These are phyloP conservation scores for Verticillium dahliae DNA, from an alignment of 2,329 filamentous ascomycete species.

Conservation along the genomic window DNA sequence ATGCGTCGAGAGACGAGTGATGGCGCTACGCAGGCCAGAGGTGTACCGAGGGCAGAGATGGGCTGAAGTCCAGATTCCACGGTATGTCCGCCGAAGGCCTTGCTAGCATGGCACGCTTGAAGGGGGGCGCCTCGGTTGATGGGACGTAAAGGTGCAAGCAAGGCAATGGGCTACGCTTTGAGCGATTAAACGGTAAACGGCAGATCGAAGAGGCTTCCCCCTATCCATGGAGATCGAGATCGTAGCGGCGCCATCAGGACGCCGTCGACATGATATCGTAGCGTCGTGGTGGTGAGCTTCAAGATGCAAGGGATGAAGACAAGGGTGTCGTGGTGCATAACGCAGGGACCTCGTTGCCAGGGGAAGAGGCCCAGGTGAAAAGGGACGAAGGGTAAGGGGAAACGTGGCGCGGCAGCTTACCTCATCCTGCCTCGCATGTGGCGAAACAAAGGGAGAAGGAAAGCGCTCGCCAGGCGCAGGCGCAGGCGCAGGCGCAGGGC, in stretches of 20 bases:
- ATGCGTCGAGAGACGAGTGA: not conserved
- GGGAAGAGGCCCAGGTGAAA: not conserved
- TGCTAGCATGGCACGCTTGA: too few relatives aligned
- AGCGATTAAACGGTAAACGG: not conserved
- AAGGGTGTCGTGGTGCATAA: not conserved
- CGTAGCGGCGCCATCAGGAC: not conserved
- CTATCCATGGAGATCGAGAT: not conserved
- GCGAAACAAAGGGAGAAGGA: not conserved
- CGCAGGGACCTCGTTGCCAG: not conserved
- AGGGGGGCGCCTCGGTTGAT: too few relatives aligned
- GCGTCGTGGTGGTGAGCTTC: not conserved
- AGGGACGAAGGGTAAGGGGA: too few relatives aligned
- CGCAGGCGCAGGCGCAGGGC: not conserved
- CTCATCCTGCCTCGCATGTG: not conserved
- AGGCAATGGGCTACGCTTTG: not conserved
- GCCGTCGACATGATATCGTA: not conserved
- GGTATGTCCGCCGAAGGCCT: not conserved
- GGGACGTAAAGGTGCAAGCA: too few relatives aligned
- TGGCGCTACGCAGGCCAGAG: too few relatives aligned
- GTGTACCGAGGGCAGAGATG: not conserved
- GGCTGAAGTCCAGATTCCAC: not conserved
- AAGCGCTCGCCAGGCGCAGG: not conserved
- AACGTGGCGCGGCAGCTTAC: not conserved
- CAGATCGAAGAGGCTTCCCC: not conserved
- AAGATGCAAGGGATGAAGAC: not conserved